These are phyloP conservation scores for Artemisia annua DNA, from an alignment of 129 eudicot genomes.

Conservation along the genomic window DNA sequence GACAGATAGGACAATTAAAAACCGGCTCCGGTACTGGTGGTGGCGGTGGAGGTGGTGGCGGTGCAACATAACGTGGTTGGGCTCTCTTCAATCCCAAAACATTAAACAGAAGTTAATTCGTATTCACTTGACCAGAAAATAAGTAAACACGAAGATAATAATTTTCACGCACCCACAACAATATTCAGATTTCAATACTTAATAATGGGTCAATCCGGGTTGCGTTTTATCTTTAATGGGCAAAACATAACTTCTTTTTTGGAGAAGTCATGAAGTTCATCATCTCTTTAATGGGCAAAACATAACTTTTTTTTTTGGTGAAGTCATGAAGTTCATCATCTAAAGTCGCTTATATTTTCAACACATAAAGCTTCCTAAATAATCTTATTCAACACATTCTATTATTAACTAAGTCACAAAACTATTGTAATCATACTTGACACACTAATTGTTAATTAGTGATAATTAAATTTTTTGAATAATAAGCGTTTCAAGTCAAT, in stretches of 20 bases:
- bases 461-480: too few species aligned
- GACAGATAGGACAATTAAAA: constrained; percentile 87
- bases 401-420: too few species aligned
- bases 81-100: constrained; percentile 37
- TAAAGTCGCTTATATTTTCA: not conserved
- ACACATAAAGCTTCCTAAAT: not conserved
- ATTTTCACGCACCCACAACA: not conserved
- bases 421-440: not conserved
- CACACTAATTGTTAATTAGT: too few species aligned
- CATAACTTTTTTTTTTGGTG: too few species aligned
- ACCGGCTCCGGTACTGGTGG: constrained; percentile 67
- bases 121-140: not conserved
- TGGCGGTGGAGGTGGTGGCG: constrained; percentile 51
- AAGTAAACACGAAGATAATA: not conserved
- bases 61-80: constrained; percentile 21
- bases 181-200: not conserved
- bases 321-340: not conserved
- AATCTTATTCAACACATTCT: too few species aligned
- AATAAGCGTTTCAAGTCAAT: too few species aligned
- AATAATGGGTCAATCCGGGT: not conserved
- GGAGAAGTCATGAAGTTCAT: too few species aligned
- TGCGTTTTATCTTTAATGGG: too few species aligned
- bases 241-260: too few species aligned
- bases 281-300: not conserved
- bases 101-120: not conserved